Percentiles rank a stretch among this genome's conserved stretches.
Conservation (phyloP, 2,329 filamentous ascomycete genomes). For the Sporothrix humicola region DNA sequence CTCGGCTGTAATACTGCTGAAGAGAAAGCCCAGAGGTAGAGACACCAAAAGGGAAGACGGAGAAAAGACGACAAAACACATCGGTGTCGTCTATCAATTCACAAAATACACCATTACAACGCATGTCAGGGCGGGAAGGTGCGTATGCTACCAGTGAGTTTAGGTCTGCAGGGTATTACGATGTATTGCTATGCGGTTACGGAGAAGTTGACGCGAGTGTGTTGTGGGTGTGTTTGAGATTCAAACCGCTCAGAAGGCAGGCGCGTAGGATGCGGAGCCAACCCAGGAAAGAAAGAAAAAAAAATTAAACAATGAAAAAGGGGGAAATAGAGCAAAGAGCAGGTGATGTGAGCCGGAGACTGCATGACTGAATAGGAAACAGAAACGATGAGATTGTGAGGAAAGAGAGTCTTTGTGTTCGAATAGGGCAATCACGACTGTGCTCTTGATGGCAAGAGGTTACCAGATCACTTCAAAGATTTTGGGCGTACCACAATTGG, state of each 20-base stretch:
- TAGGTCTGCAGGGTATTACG: neutral
- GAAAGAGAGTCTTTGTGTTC: neutral
- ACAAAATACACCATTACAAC: neutral
- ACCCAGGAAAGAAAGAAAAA: neutral
- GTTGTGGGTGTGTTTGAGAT: conserved; percentile 14
- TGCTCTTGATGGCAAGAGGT: neutral
- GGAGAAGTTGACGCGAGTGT: neutral
- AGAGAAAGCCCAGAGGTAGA: neutral
- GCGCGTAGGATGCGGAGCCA: conserved; percentile 13
- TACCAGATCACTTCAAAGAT: neutral
- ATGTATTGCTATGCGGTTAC: neutral
- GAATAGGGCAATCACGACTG: neutral
- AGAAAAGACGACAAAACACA: neutral
- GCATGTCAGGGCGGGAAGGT: too few relatives aligned
- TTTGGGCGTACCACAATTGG: neutral
- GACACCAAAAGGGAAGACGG: neutral
- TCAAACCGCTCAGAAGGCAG: neutral
- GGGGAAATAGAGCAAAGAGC: neutral
- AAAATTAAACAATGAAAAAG: neutral
- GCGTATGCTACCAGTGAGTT: too few relatives aligned
- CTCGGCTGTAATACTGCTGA: neutral
- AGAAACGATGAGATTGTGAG: neutral
- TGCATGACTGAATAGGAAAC: neutral
- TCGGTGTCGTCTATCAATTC: too few relatives aligned
- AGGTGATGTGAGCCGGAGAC: neutral